Percentiles rank a stretch among this genome's conserved stretches.
phyloP scores from a whole-genome alignment of 1,139 yeast species.

The Wickerhamiella pararugosa region DNA sequence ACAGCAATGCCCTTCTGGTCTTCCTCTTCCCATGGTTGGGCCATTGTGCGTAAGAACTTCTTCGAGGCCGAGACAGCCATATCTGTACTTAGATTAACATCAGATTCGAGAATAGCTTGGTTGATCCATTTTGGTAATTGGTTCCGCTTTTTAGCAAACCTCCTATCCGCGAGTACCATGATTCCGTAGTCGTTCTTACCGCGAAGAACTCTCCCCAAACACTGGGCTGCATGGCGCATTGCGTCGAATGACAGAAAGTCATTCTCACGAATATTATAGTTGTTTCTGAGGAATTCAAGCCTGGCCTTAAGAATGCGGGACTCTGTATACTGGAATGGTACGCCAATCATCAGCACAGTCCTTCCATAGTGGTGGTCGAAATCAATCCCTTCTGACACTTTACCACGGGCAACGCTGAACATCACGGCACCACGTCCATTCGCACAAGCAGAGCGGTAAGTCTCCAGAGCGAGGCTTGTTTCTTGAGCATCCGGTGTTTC shows the following conservation, averaged over 20 bases:
- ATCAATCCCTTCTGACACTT: constrained; percentile 97
- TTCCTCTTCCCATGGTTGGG: constrained; percentile 81
- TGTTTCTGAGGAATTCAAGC: constrained; percentile 81
- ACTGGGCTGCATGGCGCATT: constrained; percentile 99
- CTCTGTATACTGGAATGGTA: constrained; percentile 97
- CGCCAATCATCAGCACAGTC: constrained; percentile 95
- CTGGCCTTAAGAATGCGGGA: constrained; percentile 91
- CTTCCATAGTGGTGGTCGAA: constrained; percentile 97
- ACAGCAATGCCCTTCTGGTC: constrained; percentile 94
- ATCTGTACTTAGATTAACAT: constrained; percentile 82
- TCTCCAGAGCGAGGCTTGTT: constrained; percentile 85
- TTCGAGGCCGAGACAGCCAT: constrained; percentile 95
- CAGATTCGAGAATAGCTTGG: constrained; percentile 84
- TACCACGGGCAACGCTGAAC: constrained; percentile 96
- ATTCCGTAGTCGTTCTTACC: constrained; percentile 98
- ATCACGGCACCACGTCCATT: constrained; percentile 96
- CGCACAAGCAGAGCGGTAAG: constrained; percentile 90
- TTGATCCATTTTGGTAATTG: constrained; percentile 97
- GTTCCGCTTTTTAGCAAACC: constrained; percentile 71
- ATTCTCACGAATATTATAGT: constrained; percentile 80
- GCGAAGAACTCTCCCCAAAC: constrained; percentile 89
- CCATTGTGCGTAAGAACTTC: constrained; percentile 79
- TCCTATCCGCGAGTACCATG: constrained; percentile 91
- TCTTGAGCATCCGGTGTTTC: constrained; percentile 99
- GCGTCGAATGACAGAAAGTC: constrained; percentile 96